Percentiles rank a stretch among this genome's conserved stretches.
phyloP scores from a whole-genome alignment of 768 basidiomycete species.

The Sporobolomyces phaffii region DNA sequence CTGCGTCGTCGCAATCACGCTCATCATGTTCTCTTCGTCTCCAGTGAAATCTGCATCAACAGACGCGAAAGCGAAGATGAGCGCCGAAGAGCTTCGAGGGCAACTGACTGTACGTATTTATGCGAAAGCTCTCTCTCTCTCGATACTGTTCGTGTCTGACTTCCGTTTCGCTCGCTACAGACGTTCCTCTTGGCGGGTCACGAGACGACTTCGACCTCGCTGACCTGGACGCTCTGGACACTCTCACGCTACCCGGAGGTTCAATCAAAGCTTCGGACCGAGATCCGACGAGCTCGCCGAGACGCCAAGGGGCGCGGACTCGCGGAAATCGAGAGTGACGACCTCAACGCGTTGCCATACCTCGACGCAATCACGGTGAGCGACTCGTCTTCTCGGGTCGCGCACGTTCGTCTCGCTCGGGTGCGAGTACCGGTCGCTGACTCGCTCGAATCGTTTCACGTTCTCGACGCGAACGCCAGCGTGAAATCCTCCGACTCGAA shows the following conservation, averaged over 20 bases:
- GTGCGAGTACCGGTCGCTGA: too few relatives aligned
- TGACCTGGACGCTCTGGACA: conserved; percentile 20
- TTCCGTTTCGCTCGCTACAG: background rate
- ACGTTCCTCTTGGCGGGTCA: conserved; percentile 35
- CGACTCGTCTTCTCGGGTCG: background rate
- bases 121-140: background rate
- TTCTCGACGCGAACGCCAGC: conserved; percentile 41
- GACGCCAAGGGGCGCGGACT: conserved; percentile 9
- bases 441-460: too few relatives aligned
- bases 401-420: too few relatives aligned
- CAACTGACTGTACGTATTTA: conserved; percentile 17
- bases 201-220: conserved; percentile 23
- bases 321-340: conserved; percentile 32
- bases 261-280: conserved; percentile 3
- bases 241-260: background rate
- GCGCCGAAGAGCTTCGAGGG: conserved; percentile 24
- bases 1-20: too few relatives aligned
- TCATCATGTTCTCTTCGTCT: too few relatives aligned
- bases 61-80: conserved; percentile 22
- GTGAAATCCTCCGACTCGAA: conserved; percentile 69
- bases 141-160: background rate
- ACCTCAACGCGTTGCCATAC: conserved; percentile 34
- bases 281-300: conserved; percentile 11
- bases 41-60: conserved; percentile 19
- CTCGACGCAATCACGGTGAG: conserved; percentile 37